Evolutionary conservation across 176 grass and related monocot species (phyloP).

Genomic region (Puya raimondii): DNA sequence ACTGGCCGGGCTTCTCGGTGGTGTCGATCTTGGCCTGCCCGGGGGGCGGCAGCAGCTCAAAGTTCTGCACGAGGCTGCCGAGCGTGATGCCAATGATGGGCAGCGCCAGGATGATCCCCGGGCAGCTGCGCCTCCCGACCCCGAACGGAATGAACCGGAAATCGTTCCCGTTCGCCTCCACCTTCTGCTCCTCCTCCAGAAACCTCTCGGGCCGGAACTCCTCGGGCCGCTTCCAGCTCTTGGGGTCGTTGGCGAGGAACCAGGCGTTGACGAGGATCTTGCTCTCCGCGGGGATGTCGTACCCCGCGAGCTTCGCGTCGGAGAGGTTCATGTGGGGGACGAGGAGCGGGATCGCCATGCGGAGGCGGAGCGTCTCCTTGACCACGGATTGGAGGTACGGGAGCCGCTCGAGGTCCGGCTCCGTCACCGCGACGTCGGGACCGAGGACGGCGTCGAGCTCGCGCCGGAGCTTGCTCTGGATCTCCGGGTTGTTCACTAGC

Average conservation of each 20-base stretch:
- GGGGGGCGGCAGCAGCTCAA: slow-evolving; percentile 64
- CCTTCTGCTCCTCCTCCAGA: slow-evolving; percentile 74
- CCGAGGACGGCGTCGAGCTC: slow-evolving; percentile 61
- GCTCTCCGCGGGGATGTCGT: slow-evolving; percentile 90
- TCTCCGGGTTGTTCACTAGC: slow-evolving; percentile 78
- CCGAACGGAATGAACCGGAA: slow-evolving; percentile 91
- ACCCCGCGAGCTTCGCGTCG: slow-evolving; percentile 72
- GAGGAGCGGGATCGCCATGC: slow-evolving; percentile 97
- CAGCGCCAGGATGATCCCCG: slow-evolving; percentile 83
- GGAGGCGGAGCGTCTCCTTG: slow-evolving; percentile 91
- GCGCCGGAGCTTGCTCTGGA: slow-evolving; percentile 50
- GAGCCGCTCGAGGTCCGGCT: slow-evolving; percentile 73
- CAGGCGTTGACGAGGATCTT: slow-evolving; percentile 98
- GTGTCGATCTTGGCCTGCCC: slow-evolving; percentile 53
- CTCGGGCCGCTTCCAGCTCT: slow-evolving; percentile 65
- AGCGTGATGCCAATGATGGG: slow-evolving; percentile 90
- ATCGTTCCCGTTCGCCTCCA: slow-evolving; percentile 86
- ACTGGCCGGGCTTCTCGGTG: slow-evolving; percentile 87
- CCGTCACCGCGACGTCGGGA: slow-evolving; percentile 39
- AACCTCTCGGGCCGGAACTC: slow-evolving; percentile 85
- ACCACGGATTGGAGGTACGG: slow-evolving; percentile 87
- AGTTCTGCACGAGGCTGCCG: slow-evolving; percentile 70
- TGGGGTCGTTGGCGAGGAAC: slow-evolving; percentile 90
- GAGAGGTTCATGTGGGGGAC: slow-evolving; percentile 99
- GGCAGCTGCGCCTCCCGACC: slow-evolving; percentile 90